A percentile compares a stretch with the other conserved stretches of the same genome.
Conservation (phyloP, 148 eudicot species). For the Chenopodium album region DNA sequence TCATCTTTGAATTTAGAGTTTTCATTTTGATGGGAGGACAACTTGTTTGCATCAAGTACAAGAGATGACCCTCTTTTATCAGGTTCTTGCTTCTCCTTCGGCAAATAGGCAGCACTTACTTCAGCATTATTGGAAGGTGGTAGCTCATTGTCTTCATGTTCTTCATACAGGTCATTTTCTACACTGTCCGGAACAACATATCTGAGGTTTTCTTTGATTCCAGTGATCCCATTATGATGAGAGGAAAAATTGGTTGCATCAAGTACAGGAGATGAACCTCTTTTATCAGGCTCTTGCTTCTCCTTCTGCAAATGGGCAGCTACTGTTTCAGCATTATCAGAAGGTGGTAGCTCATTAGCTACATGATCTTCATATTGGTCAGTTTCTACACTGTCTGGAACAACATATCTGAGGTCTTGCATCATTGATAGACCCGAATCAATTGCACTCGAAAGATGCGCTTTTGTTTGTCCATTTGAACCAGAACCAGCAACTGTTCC, state of each 20-base stretch:
- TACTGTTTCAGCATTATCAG: constrained; percentile 32
- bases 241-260: neutral
- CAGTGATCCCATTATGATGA: neutral
- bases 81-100: constrained; percentile 13
- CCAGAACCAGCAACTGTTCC: constrained; percentile 33
- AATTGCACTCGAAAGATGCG: constrained; percentile 14
- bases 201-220: constrained; percentile 22
- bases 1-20: constrained; percentile 19
- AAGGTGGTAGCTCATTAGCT: constrained; percentile 21
- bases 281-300: constrained; percentile 20
- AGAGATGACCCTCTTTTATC: constrained; percentile 12
- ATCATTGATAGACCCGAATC: constrained; percentile 31
- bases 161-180: constrained; percentile 41
- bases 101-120: constrained; percentile 25
- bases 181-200: constrained; percentile 58
- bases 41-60: constrained; percentile 20
- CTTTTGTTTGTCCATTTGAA: constrained; percentile 30
- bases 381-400: constrained; percentile 57
- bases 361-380: constrained; percentile 31
- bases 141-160: constrained; percentile 15
- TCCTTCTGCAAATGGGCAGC: constrained; percentile 20
- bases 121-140: constrained; percentile 29
- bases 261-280: neutral
- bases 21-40: constrained; percentile 23
- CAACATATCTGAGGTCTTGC: constrained; percentile 37